Evolutionary conservation across 306 rosid species (phyloP).

Genomic region (Acacia confusa): DNA sequence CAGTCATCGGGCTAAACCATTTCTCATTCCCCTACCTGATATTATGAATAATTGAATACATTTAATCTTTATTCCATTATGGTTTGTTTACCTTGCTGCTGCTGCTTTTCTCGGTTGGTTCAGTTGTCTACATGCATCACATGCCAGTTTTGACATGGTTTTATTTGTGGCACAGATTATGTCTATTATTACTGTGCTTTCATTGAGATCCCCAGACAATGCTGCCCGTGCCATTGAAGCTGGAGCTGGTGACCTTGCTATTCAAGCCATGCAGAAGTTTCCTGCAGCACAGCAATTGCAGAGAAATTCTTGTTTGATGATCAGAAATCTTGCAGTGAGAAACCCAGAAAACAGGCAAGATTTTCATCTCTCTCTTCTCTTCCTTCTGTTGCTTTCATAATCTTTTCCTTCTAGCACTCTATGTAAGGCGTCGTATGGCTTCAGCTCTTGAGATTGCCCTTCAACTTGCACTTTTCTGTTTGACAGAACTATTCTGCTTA

Average conservation of each 20-base stretch:
- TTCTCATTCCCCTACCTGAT: conserved; percentile 21
- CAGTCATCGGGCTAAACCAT: conserved; percentile 22
- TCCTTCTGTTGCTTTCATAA: conserved; percentile 1
- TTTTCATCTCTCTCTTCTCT: not conserved
- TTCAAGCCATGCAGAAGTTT: conserved; percentile 84
- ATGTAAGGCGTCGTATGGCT: not conserved
- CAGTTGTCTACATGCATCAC: conserved; percentile 14
- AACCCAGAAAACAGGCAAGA: conserved; percentile 81
- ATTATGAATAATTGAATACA: not conserved
- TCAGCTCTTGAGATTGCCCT: conserved; percentile 9
- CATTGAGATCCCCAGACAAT: conserved; percentile 82
- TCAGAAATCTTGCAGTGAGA: conserved; percentile 82
- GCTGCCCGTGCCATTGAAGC: conserved; percentile 93
- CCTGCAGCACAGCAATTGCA: conserved; percentile 87
- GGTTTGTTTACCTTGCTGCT: not conserved
- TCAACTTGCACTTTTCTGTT: conserved; percentile 19
- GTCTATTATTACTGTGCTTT: conserved; percentile 69
- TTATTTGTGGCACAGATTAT: conserved; percentile 56
- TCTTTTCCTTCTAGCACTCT: not conserved
- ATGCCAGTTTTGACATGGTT: conserved; percentile 14
- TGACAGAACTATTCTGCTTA: conserved; percentile 70
- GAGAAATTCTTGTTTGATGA: conserved; percentile 83
- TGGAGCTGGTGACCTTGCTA: conserved; percentile 90
- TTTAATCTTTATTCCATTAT: not conserved
- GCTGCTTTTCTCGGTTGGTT: not conserved